Evolutionary conservation across 2,329 filamentous ascomycete species (phyloP).

Genomic region (Monilinia fructigena): DNA sequence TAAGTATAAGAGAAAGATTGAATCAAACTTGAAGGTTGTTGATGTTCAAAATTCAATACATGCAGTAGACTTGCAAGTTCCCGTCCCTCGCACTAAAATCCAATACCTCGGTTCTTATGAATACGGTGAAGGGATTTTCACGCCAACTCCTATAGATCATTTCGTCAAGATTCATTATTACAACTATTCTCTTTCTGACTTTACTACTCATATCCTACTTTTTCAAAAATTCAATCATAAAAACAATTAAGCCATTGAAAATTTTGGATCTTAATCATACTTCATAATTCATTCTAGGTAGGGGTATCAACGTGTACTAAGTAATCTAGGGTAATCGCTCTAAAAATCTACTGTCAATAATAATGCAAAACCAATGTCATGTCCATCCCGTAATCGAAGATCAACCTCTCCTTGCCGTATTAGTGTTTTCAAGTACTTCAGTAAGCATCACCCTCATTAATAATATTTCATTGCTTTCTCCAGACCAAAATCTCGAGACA

Average conservation of each 20-base stretch:
- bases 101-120: background rate
- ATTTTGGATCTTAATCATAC: slow-evolving; percentile 10
- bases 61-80: no score
- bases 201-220: background rate
- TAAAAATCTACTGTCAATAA: background rate
- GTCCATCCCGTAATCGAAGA: background rate
- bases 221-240: background rate
- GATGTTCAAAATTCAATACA: no score
- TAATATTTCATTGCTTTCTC: background rate
- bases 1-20: no score
- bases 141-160: background rate
- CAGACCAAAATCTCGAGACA: background rate
- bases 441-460: background rate
- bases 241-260: background rate
- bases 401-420: background rate
- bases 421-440: background rate
- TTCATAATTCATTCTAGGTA: slow-evolving; percentile 24
- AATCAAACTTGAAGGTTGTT: no score
- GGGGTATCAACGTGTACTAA: slow-evolving; percentile 31
- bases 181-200: background rate
- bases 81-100: background rate
- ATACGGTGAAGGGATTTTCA: background rate
- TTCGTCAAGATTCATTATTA: no score
- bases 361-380: background rate
- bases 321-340: slow-evolving; percentile 15